Evolutionary conservation across 176 grass and related monocot genomes (phyloP), one percentile per base, ranked within the genome.

Genomic region (Tuctoria greenei): DNA sequence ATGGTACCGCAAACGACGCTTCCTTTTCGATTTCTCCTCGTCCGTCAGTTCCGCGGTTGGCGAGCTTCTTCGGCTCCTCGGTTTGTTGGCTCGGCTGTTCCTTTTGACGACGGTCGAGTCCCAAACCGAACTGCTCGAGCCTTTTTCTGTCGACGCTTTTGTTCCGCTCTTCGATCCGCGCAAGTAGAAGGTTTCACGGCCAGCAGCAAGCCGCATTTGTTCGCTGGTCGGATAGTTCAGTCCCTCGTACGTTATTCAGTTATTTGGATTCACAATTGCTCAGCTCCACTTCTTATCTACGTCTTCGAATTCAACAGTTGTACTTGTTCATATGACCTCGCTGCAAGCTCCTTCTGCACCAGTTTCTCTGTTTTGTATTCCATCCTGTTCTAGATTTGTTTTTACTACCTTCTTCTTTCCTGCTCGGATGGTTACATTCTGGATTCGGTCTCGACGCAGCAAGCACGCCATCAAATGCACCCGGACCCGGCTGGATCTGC

Each of bases 381-480:
- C 31, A 1, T 3, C 31, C 67, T 7, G 31, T 31, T 3, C 31
- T 61, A 13, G 60, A 79, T 82, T 66, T 28, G 27, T 25, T 6
- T 31, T 5, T 58, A 52, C 34, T 13, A 31, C 31, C 31, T 31
- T 31, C 31, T 31, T 31, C 31, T 31, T 31, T 31, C 31, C 36
- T 64, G 40, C 25, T 69, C 26, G 31, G 63, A 62, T 21, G 56
- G 55, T 71, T 23, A 10, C 61, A 61, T 83, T 73, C 44, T 56
- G 10, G 42, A 64, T 66, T 88, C 45, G 41, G 17, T 52, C n/a
- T 52, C n/a, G 50, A 46, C 61, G 66, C 81, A 99, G 96, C 86
- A 95, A 95, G 77, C 77, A 83, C 23, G 87, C 96, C 34, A 82
- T 88, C 67, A 99, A 99, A 78, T 92, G 89, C 83, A 95, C 89